phyloP scores from a whole-genome alignment of 805 yeast genomes.

The Metschnikowia cubensis region DNA sequence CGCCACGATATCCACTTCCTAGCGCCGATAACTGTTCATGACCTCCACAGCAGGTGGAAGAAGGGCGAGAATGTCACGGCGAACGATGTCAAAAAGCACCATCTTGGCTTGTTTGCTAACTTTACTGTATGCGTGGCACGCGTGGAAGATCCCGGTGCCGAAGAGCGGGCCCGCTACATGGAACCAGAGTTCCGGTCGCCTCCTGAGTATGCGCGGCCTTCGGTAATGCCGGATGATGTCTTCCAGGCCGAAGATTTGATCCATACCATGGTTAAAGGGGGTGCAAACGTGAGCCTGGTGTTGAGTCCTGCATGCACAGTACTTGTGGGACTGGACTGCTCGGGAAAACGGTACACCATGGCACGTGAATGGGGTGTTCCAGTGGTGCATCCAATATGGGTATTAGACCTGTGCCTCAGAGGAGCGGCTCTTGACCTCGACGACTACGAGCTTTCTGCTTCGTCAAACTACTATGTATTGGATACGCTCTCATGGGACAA shows the following conservation, averaged over 20 bases:
- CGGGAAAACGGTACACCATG: slow-evolving; percentile 51
- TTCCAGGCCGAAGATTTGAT: slow-evolving; percentile 29
- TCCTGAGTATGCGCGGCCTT: slow-evolving; percentile 11
- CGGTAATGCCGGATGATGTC: slow-evolving; percentile 12
- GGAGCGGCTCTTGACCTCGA: slow-evolving; percentile 40
- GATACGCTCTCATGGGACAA: slow-evolving; percentile 32
- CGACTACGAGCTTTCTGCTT: slow-evolving; percentile 34
- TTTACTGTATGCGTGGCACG: slow-evolving; percentile 44
- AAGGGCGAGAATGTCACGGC: slow-evolving; percentile 41
- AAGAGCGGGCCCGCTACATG: slow-evolving; percentile 13
- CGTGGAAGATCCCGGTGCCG: slow-evolving; percentile 20
- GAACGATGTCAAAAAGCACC: slow-evolving; percentile 21
- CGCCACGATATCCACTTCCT: slow-evolving; percentile 58
- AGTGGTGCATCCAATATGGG: slow-evolving; percentile 49
- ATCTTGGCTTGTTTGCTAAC: slow-evolving; percentile 44
- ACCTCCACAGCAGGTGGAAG: slow-evolving; percentile 50
- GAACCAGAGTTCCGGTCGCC: slow-evolving; percentile 23
- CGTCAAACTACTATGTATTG: slow-evolving; percentile 3
- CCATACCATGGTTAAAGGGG: slow-evolving; percentile 36
- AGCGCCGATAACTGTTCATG: slow-evolving; percentile 41
- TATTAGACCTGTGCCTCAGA: slow-evolving; percentile 42
- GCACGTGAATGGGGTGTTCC: slow-evolving; percentile 53
- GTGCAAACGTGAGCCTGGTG: slow-evolving; percentile 51
- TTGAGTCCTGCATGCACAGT: slow-evolving; percentile 42
- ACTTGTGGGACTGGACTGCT: slow-evolving; percentile 46